Percentiles rank a stretch among this genome's conserved stretches.
Evolutionary conservation across 2,329 filamentous ascomycete genomes (phyloP).

Genomic region (Diaporthe sp.): DNA sequence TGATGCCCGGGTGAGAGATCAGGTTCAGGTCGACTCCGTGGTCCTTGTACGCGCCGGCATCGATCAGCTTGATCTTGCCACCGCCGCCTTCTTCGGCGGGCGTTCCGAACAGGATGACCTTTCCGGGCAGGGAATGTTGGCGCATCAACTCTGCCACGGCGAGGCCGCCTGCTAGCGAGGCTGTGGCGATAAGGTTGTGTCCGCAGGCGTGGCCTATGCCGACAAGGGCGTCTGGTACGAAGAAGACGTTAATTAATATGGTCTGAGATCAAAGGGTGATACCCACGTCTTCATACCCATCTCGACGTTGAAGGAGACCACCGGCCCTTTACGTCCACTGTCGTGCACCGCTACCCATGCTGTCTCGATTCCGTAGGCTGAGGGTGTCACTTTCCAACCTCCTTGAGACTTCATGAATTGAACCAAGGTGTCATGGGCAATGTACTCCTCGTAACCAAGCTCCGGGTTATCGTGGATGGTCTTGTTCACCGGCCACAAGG

Average conservation of each 20-base stretch:
- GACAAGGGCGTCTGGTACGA: slow-evolving; percentile 55
- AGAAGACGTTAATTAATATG: background rate
- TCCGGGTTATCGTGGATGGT: slow-evolving; percentile 64
- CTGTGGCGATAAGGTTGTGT: slow-evolving; percentile 64
- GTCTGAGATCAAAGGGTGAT: fast-evolving
- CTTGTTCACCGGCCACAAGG: slow-evolving; percentile 57
- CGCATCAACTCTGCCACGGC: slow-evolving; percentile 57
- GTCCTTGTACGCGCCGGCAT: slow-evolving; percentile 55
- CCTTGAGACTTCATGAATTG: slow-evolving; percentile 54
- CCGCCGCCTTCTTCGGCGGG: slow-evolving; percentile 56
- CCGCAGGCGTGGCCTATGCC: slow-evolving; percentile 64
- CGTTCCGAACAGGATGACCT: slow-evolving; percentile 60
- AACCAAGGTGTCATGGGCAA: slow-evolving; percentile 61
- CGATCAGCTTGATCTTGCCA: slow-evolving; percentile 55
- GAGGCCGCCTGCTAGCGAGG: slow-evolving; percentile 58
- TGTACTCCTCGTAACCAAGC: slow-evolving; percentile 57
- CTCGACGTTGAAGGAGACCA: slow-evolving; percentile 58
- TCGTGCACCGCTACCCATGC: slow-evolving; percentile 63
- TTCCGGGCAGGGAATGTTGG: slow-evolving; percentile 52
- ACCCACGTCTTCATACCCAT: slow-evolving; percentile 49
- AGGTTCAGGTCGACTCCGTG: slow-evolving; percentile 50
- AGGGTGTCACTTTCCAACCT: slow-evolving; percentile 62
- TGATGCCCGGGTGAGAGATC: slow-evolving; percentile 55
- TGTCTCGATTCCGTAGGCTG: slow-evolving; percentile 62
- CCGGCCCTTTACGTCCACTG: slow-evolving; percentile 56